Evolutionary conservation across 176 grass and related monocot species (phyloP).

Genomic region (Raddia guianensis): DNA sequence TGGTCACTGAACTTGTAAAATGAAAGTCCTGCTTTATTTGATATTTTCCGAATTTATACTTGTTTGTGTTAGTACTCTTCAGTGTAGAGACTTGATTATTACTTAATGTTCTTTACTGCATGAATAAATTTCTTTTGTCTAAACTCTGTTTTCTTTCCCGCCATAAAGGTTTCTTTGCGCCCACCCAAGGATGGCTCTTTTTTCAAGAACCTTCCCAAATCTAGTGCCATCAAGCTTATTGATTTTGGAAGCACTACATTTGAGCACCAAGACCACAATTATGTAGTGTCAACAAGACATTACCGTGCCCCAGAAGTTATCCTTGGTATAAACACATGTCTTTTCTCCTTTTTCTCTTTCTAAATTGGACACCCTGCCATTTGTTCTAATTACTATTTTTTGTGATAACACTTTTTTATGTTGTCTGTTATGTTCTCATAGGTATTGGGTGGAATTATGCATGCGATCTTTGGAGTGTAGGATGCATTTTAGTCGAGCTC

Average conservation of each 20-base stretch:
- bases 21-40: constrained; percentile 11
- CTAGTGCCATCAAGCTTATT: constrained; percentile 93
- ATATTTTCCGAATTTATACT: neutral
- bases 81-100: constrained; percentile 1
- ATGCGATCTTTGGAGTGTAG: constrained; percentile 96
- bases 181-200: constrained; percentile 77
- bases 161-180: constrained; percentile 62
- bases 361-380: neutral
- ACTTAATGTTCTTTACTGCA: constrained; percentile 20
- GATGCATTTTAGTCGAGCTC: constrained; percentile 95
- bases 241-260: constrained; percentile 97
- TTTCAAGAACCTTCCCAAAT: constrained; percentile 91
- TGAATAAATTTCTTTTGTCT: constrained; percentile 30
- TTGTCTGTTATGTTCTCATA: constrained; percentile 44
- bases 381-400: constrained; percentile 28
- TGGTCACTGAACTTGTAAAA: constrained; percentile 33
- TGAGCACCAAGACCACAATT: constrained; percentile 90
- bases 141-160: constrained; percentile 26
- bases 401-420: neutral
- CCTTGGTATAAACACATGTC: constrained; percentile 68
- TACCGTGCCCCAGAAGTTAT: constrained; percentile 98
- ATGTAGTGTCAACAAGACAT: constrained; percentile 92
- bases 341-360: neutral
- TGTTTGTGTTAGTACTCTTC: constrained; percentile 14
- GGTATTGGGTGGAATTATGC: constrained; percentile 98